Evolutionary conservation across 169 alveolate genomes (phyloP).

Genomic region (Haemoproteus tartakovskyi): DNA sequence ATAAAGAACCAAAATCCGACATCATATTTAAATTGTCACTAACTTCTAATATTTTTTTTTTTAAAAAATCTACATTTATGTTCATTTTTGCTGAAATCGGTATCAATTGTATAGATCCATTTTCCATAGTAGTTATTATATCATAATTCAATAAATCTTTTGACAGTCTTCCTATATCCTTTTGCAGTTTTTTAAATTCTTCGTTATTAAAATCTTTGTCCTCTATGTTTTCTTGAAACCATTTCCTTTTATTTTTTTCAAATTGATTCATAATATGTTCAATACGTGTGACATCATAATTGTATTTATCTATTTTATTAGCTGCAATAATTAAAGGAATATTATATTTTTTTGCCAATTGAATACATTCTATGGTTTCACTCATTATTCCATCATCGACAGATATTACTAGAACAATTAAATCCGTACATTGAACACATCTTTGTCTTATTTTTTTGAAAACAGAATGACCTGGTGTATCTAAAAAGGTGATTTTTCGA

Average conservation of each 20-base stretch:
- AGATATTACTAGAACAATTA: slow-evolving; percentile 90
- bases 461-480: slow-evolving; percentile 97
- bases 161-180: too few species aligned
- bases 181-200: too few species aligned
- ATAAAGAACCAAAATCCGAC: slow-evolving; percentile 67
- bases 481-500: slow-evolving; percentile 85
- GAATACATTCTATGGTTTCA: slow-evolving; percentile 89
- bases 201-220: too few species aligned
- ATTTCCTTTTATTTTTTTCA: too few species aligned
- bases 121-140: slow-evolving; percentile 72
- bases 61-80: slow-evolving; percentile 77
- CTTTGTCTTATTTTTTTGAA: slow-evolving; percentile 88
- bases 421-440: slow-evolving; percentile 93
- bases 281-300: slow-evolving; percentile 2
- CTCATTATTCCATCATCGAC: slow-evolving; percentile 94
- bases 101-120: slow-evolving; percentile 79
- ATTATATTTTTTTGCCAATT: slow-evolving; percentile 73
- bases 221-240: too few species aligned
- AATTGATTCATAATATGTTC: not conserved
- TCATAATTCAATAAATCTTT: slow-evolving; percentile 72
- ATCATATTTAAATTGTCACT: slow-evolving; percentile 75
- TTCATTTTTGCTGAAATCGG: slow-evolving; percentile 85
- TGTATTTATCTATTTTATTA: slow-evolving; percentile 86
- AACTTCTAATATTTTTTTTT: slow-evolving; percentile 72
- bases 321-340: slow-evolving; percentile 87